Percentiles rank a stretch among this genome's conserved stretches.
Evolutionary conservation across 2,329 filamentous ascomycete species (phyloP).

Genomic region (Balansia obtecta): DNA sequence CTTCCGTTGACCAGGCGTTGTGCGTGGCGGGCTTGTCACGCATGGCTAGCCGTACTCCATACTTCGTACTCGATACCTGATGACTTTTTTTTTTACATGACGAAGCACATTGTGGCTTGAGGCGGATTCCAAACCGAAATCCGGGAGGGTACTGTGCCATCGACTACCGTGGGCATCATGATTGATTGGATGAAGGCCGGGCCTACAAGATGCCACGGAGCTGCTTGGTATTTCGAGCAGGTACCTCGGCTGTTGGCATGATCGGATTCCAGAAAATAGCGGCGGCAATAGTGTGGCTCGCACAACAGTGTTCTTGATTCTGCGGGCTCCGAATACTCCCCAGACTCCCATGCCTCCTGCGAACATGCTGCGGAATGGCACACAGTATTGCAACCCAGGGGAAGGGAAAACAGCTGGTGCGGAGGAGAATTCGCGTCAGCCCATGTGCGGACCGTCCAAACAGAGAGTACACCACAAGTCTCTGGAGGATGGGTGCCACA

Average conservation of each 20-base stretch:
- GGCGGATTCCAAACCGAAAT: background rate
- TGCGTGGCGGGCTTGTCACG: background rate
- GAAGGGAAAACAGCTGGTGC: background rate
- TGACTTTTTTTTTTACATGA: background rate
- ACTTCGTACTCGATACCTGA: no score
- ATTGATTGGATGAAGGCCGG: no score
- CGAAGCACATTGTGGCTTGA: background rate
- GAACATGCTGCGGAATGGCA: background rate
- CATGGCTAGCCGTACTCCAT: constrained; percentile 1
- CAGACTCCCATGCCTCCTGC: background rate
- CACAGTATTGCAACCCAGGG: background rate
- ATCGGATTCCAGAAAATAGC: no score
- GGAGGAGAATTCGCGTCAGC: no score
- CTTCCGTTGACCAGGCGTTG: background rate
- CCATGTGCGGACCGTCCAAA: no score
- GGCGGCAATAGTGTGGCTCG: background rate
- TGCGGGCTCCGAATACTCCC: background rate
- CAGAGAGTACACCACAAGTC: no score
- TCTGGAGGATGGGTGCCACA: no score
- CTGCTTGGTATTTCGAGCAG: no score
- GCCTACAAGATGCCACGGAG: no score
- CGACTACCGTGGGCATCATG: no score
- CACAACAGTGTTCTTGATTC: background rate
- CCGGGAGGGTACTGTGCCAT: background rate
- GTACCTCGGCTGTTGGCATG: no score